Percentiles rank a stretch among this genome's conserved stretches.
Evolutionary conservation across 2,329 filamentous ascomycete species (phyloP).

Genomic region (Fusarium sp.): DNA sequence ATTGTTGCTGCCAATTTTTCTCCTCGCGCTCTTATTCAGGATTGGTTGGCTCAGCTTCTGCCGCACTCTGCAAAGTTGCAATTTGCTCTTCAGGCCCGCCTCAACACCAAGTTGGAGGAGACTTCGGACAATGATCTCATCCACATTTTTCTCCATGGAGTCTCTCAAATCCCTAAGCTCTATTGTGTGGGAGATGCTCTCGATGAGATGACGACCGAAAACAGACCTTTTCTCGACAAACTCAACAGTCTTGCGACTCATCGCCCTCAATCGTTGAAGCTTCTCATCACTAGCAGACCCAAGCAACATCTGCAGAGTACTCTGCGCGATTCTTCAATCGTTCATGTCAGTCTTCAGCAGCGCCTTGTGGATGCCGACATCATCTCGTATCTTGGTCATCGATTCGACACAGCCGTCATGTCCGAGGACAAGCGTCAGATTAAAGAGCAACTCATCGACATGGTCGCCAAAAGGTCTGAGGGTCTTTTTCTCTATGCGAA

Average conservation of each 20-base stretch:
- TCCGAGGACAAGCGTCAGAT: neutral
- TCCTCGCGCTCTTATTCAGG: slow-evolving; percentile 34
- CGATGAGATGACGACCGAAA: slow-evolving; percentile 37
- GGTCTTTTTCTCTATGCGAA: slow-evolving; percentile 39
- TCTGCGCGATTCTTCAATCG: slow-evolving; percentile 30
- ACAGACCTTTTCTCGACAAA: slow-evolving; percentile 24
- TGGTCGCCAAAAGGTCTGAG: slow-evolving; percentile 26
- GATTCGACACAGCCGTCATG: slow-evolving; percentile 16
- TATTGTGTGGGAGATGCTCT: slow-evolving; percentile 39
- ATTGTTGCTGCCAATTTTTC: slow-evolving; percentile 37
- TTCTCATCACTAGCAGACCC: slow-evolving; percentile 36
- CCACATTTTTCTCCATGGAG: slow-evolving; percentile 29
- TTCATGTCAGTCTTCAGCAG: slow-evolving; percentile 36
- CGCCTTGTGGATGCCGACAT: slow-evolving; percentile 35
- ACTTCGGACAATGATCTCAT: slow-evolving; percentile 36
- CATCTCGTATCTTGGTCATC: slow-evolving; percentile 22
- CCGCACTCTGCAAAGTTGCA: slow-evolving; percentile 33
- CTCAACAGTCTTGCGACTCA: slow-evolving; percentile 33
- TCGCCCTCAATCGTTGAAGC: slow-evolving; percentile 30
- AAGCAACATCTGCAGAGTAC: slow-evolving; percentile 34
- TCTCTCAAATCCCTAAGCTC: slow-evolving; percentile 23
- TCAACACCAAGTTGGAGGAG: slow-evolving; percentile 22
- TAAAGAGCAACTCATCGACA: slow-evolving; percentile 27
- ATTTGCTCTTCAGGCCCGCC: slow-evolving; percentile 25
- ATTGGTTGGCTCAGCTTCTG: slow-evolving; percentile 38